phyloP scores from a whole-genome alignment of 345 rosid species.

The Kernera saxatilis region DNA sequence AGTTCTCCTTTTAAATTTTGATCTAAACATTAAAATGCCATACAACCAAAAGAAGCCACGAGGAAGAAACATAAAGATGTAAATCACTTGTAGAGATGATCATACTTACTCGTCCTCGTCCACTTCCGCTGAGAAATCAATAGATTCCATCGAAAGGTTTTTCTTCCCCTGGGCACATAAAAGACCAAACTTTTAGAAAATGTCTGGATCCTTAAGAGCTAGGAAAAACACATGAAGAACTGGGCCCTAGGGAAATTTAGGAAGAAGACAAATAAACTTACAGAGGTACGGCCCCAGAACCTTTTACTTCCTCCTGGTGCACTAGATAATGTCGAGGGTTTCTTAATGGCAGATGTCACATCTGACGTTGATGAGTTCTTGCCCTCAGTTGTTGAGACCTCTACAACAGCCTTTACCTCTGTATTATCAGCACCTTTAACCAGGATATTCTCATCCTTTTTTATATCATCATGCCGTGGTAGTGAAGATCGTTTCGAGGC shows the following conservation, averaged over 20 bases:
- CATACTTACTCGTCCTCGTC: constrained; percentile 66
- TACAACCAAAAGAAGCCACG: background rate
- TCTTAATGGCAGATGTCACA: constrained; percentile 31
- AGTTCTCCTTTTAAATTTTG: background rate
- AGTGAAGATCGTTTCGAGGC: constrained; percentile 30
- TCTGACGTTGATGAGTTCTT: constrained; percentile 22
- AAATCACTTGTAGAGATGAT: constrained; percentile 15
- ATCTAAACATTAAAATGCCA: background rate
- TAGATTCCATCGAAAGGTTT: constrained; percentile 76
- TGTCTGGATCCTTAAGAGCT: background rate
- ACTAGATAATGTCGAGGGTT: constrained; percentile 35
- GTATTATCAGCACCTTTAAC: background rate
- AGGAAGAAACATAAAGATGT: constrained; percentile 3
- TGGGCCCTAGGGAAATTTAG: background rate
- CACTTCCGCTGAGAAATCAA: constrained; percentile 45
- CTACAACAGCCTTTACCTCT: constrained; percentile 31
- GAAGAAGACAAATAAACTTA: constrained; percentile 41
- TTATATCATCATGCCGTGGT: constrained; percentile 24
- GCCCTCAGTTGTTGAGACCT: constrained; percentile 26
- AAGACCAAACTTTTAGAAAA: constrained; percentile 1
- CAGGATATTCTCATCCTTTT: constrained; percentile 25
- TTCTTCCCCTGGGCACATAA: constrained; percentile 58
- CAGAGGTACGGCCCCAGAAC: constrained; percentile 67
- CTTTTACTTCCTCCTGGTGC: constrained; percentile 36
- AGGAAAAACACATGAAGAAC: background rate